These are phyloP conservation scores for Coffea eugenioides DNA, from an alignment of 257 asterid species.

Conservation along the genomic window DNA sequence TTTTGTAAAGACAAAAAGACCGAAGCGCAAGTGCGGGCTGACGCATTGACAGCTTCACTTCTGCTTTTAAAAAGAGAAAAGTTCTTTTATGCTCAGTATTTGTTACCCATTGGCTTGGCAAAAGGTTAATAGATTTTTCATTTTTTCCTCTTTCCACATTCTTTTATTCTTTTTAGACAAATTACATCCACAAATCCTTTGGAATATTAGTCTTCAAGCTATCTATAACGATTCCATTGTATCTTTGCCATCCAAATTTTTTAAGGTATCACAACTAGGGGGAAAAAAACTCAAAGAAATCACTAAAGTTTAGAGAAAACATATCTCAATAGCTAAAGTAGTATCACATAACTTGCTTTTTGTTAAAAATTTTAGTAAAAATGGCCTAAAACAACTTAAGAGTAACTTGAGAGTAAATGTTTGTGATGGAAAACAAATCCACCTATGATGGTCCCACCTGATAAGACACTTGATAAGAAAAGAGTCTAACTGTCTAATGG, in stretches of 20 bases:
- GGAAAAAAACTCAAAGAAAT: background rate
- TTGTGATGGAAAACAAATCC: too few species aligned
- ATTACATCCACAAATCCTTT: background rate
- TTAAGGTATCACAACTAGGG: background rate
- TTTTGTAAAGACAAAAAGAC: slow-evolving; percentile 5
- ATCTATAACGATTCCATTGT: background rate
- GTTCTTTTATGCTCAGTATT: slow-evolving; percentile 4
- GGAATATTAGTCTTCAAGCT: background rate
- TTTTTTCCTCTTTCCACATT: background rate
- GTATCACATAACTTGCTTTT: background rate
- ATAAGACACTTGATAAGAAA: too few species aligned
- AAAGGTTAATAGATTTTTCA: background rate
- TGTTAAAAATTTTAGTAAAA: too few species aligned
- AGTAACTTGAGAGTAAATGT: too few species aligned
- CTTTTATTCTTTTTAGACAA: background rate
- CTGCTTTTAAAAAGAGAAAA: slow-evolving; percentile 18
- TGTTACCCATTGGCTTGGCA: slow-evolving; percentile 11
- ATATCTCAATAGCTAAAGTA: background rate
- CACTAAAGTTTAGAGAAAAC: background rate
- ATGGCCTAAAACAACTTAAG: too few species aligned
- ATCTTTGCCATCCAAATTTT: background rate
- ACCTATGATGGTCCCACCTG: too few species aligned
- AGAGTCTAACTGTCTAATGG: too few species aligned
- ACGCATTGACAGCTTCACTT: slow-evolving; percentile 25
- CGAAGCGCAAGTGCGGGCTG: slow-evolving; percentile 16